These are phyloP conservation scores for Trypanosomatidae sp. DNA, from an alignment of 208 protist genomes.

Conservation along the genomic window DNA sequence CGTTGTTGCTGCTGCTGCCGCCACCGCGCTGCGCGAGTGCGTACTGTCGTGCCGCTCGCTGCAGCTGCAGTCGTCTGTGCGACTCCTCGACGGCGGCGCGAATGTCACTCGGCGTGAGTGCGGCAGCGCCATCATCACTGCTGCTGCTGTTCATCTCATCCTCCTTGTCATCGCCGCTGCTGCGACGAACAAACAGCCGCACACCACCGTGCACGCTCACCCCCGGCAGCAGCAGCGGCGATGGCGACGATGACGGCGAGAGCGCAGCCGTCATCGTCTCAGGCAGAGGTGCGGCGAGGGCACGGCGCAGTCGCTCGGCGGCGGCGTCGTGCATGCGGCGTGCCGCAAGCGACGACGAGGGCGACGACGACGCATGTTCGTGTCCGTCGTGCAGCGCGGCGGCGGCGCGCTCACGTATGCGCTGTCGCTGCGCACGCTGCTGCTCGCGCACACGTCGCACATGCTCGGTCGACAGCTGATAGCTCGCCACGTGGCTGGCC, in stretches of 20 bases:
- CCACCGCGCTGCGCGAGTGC: conserved; percentile 40
- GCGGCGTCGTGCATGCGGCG: too few species aligned
- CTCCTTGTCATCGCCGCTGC: background rate
- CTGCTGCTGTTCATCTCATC: background rate
- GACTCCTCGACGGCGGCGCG: conserved; percentile 63
- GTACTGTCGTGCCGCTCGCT: conserved; percentile 37
- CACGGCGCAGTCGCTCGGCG: too few species aligned
- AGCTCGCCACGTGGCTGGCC: conserved; percentile 30
- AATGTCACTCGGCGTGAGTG: conserved; percentile 14
- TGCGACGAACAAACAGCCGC: conserved; percentile 10
- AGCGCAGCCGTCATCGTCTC: background rate
- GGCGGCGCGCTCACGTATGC: conserved; percentile 17
- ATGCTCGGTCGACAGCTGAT: conserved; percentile 54
- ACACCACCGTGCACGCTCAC: conserved; percentile 8
- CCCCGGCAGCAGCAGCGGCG: conserved; percentile 15
- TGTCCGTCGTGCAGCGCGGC: conserved; percentile 20
- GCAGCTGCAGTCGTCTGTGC: conserved; percentile 38
- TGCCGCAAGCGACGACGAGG: background rate
- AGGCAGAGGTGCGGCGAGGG: background rate
- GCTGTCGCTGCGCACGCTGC: conserved; percentile 16
- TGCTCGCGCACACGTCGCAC: conserved; percentile 28
- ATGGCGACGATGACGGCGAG: background rate
- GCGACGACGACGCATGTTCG: background rate
- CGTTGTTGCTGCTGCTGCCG: background rate
- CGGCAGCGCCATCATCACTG: background rate